Percentiles rank a stretch among this genome's conserved stretches.
These are phyloP conservation scores for Verticillium longisporum DNA, from an alignment of 2,329 filamentous ascomycete species.

Conservation along the genomic window DNA sequence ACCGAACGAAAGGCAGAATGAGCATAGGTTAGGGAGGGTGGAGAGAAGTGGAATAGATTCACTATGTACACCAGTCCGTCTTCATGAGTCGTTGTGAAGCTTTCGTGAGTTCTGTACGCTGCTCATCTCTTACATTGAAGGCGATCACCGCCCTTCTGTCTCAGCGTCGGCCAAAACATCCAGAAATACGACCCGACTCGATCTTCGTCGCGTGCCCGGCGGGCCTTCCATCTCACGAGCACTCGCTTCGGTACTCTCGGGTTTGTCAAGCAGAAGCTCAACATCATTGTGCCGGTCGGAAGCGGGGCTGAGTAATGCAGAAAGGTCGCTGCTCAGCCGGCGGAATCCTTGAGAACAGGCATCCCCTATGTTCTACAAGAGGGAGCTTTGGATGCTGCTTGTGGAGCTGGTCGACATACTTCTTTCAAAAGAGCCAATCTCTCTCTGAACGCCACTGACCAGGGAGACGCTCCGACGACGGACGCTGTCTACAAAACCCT, in stretches of 20 bases:
- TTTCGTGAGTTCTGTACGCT: neutral
- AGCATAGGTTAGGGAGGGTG: conserved; percentile 6
- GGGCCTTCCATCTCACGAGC: neutral
- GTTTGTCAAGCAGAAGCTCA: neutral
- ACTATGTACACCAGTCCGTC: conserved; percentile 7
- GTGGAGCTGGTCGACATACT: conserved; percentile 7
- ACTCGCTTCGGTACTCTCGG: neutral
- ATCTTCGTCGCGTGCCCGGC: neutral
- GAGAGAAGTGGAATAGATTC: conserved; percentile 13
- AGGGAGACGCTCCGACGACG: conserved; percentile 19
- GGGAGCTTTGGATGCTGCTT: neutral
- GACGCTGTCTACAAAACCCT: conserved; percentile 16
- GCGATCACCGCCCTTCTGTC: neutral
- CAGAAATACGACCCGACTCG: neutral
- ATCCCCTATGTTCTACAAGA: neutral
- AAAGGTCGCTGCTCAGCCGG: conserved; percentile 2
- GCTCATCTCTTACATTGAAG: neutral
- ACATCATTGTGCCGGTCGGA: neutral
- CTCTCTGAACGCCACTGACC: conserved; percentile 15
- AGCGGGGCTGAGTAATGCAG: conserved; percentile 7
- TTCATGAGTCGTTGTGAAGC: neutral
- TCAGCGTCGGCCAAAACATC: neutral
- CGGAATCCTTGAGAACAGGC: neutral
- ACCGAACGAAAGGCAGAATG: neutral
- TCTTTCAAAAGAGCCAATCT: conserved; percentile 16